Percentiles rank a stretch among this genome's conserved stretches.
phyloP scores from a whole-genome alignment of 2,329 filamentous ascomycete species.

The Penicillium expansum region DNA sequence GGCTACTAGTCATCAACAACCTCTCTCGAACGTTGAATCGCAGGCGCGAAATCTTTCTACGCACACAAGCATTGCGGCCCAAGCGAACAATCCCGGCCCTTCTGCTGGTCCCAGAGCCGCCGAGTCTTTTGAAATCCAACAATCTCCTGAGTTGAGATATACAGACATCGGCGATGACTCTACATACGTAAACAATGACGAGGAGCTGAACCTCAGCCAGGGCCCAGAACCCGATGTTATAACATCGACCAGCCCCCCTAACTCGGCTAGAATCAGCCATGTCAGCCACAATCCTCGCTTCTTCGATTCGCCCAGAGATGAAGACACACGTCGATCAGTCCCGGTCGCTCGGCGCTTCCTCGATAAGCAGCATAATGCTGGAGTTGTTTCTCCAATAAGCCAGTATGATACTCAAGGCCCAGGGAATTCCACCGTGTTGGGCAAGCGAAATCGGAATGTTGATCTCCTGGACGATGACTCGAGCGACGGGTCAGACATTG shows the following conservation, averaged over 20 bases:
- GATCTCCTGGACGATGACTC: slow-evolving; percentile 39
- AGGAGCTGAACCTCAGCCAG: slow-evolving; percentile 10
- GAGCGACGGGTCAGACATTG: slow-evolving; percentile 19
- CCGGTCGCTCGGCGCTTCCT: slow-evolving; percentile 26
- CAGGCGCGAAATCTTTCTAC: background rate
- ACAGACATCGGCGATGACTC: slow-evolving; percentile 5
- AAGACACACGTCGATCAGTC: background rate
- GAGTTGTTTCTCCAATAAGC: slow-evolving; percentile 36
- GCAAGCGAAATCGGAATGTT: slow-evolving; percentile 1
- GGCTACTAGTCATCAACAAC: background rate
- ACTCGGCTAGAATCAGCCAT: slow-evolving; percentile 18
- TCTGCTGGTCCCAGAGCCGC: background rate
- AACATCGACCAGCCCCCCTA: slow-evolving; percentile 18
- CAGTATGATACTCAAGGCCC: slow-evolving; percentile 23
- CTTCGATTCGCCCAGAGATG: slow-evolving; percentile 2
- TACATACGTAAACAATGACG: slow-evolving; percentile 12
- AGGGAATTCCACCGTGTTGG: slow-evolving; percentile 11
- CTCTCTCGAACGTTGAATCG: background rate
- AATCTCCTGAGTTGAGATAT: slow-evolving; percentile 1
- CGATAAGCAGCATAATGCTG: slow-evolving; percentile 36
- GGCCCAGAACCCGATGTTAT: background rate
- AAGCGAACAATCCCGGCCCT: background rate
- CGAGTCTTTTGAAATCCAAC: slow-evolving; percentile 2
- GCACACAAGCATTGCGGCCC: background rate
- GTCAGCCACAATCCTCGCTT: slow-evolving; percentile 17